phyloP scores from a whole-genome alignment of 108 stramenopile species.

The Skeletonema costatum region DNA sequence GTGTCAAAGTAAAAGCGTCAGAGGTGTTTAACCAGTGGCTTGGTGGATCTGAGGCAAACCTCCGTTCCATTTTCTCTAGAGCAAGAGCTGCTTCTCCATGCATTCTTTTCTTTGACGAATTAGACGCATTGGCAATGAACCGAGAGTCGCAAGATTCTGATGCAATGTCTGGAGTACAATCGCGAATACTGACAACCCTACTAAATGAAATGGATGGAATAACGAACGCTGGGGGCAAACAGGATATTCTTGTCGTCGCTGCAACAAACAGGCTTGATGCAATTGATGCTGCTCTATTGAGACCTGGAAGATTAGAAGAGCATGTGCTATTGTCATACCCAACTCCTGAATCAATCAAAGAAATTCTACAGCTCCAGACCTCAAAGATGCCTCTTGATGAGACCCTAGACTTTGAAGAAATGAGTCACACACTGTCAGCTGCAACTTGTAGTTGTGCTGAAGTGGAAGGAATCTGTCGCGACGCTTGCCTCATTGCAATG shows the following conservation, averaged over 20 bases:
- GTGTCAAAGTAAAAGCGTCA: conserved; percentile 71
- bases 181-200: conserved; percentile 74
- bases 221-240: conserved; percentile 53
- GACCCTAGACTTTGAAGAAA: conserved; percentile 9
- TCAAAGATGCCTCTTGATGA: conserved; percentile 39
- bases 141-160: conserved; percentile 79
- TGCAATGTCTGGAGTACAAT: conserved; percentile 54
- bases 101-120: conserved; percentile 96
- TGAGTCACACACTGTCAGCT: conserved; percentile 37
- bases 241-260: conserved; percentile 59
- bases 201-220: conserved; percentile 88
- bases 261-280: conserved; percentile 74
- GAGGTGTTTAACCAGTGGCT: conserved; percentile 97
- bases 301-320: conserved; percentile 58
- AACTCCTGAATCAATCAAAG: conserved; percentile 37
- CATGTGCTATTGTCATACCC: conserved; percentile 65
- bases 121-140: conserved; percentile 93
- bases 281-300: conserved; percentile 61
- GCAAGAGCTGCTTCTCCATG: conserved; percentile 92
- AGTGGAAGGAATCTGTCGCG: conserved; percentile 74
- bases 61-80: conserved; percentile 85
- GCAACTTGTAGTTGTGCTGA: conserved; percentile 59
- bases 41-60: conserved; percentile 93
- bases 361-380: conserved; percentile 57
- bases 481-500: conserved; percentile 59